Conservation (phyloP, 805 yeast species). For the Nakazawaea siamensis region DNA sequence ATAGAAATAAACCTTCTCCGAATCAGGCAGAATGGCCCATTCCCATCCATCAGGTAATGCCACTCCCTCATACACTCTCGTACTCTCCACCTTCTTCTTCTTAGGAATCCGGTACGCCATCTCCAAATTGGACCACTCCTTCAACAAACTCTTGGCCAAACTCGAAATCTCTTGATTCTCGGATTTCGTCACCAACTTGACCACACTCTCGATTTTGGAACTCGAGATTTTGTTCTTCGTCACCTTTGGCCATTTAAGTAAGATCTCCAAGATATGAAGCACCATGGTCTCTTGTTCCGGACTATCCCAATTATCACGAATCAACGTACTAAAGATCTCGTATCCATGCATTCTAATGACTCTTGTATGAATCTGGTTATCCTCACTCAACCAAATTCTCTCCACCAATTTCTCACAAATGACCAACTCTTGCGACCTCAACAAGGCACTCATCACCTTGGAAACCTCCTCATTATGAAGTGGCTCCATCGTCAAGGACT, state of each 20-base stretch:
- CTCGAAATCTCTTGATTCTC: slow-evolving; percentile 17
- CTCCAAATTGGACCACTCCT: slow-evolving; percentile 65
- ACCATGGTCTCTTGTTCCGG: slow-evolving; percentile 31
- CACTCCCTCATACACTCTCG: slow-evolving; percentile 18
- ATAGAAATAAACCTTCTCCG: slow-evolving; percentile 44
- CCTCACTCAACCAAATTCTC: slow-evolving; percentile 51
- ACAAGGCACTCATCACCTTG: slow-evolving; percentile 69
- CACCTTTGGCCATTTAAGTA: slow-evolving; percentile 59
- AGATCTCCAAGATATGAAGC: slow-evolving; percentile 43
- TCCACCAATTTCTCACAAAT: slow-evolving; percentile 60
- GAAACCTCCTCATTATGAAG: slow-evolving; percentile 54
- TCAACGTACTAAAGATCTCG: slow-evolving; percentile 58
- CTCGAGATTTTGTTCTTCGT: slow-evolving; percentile 68
- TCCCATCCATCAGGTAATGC: slow-evolving; percentile 63
- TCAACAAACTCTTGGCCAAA: slow-evolving; percentile 38
- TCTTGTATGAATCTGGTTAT: slow-evolving; percentile 40
- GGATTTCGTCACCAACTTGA: slow-evolving; percentile 30
- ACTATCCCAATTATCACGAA: slow-evolving; percentile 27
- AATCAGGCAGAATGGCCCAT: slow-evolving; percentile 37
- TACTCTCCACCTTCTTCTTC: slow-evolving; percentile 17
- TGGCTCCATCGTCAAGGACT: slow-evolving; percentile 45
- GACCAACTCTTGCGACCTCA: slow-evolving; percentile 65
- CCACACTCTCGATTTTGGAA: slow-evolving; percentile 61
- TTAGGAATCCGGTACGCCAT: slow-evolving; percentile 86
- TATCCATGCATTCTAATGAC: slow-evolving; percentile 83